Evolutionary conservation across 2,329 filamentous ascomycete genomes (phyloP), one percentile per base, ranked within the genome.

Genomic region (Pleochaeta shiraiana): DNA sequence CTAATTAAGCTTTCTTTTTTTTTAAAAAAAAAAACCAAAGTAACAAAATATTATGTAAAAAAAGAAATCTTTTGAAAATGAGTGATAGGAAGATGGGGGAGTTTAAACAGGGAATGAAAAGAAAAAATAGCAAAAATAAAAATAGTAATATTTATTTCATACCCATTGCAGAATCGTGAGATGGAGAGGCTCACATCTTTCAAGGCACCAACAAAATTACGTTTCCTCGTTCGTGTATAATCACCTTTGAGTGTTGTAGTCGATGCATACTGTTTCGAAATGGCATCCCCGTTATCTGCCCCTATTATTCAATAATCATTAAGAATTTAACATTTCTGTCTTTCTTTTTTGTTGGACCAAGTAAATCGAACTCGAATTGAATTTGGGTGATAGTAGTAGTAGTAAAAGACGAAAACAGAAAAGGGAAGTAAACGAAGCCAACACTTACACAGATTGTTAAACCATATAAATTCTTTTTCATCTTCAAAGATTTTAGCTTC

Each of bases 231-330:
- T 55, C 93, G 82, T 0, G 93, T 98, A 72, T 92, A 98, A 74
- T 98, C 93, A 9, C 93, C 93, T 73, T 98, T 98, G 75, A 98
- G 83, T 0, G 93, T 93, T 1, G 90, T 90, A 0, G 93, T 97
- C 11, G 90, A 95, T 0, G 93, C 90, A 74, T 98, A 98, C 73
- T 96, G 92, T 69, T 91, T 90, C 0, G 90, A 95, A 64, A 97
- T 90, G 0, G 91, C 90, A 74, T 98, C 93, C 16, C 93, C 93
- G 69, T 98, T 98, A 73, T 98, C 93, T 0, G 93, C 93, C 92
- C 93, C 53, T 57, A 33, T 57, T 33, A 57, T 6, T 31, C 19
- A 57, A 3, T 16, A 31, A 43, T 43, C n/a, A 14, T 2, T 4
- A 43, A 14, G 39, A 43, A 43, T n/a, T n/a, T n/a, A n/a, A n/a